Base-by-base conservation (phyloP, 345 rosid species). In the Eucalyptus sp. region DNA sequence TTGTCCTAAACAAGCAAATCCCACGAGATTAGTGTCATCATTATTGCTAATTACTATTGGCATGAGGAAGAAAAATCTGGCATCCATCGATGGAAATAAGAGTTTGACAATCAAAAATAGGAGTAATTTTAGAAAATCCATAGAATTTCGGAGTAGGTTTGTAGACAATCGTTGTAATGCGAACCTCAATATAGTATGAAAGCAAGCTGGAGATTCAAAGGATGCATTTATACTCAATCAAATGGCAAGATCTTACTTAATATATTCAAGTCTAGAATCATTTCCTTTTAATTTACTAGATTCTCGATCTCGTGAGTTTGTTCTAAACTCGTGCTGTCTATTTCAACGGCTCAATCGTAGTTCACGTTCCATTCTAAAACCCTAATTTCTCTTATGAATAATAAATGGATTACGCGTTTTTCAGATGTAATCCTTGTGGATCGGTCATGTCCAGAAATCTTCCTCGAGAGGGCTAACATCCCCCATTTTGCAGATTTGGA, bases 361-460 rank as follows among this genome's bases (percentile, higher is more conserved):
- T 20, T 52, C 25, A 33, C 2, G 33, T 33, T 33, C 13, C 24
- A 68, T 76, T 41, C 14, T 37, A 37, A 68, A 68, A 20, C 14
- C 14, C 83, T 76, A 76, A 76, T 76, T 37, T 22, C 7, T 37
- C 46, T 18, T 18, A 37, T 71, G 14, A 71, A 71, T 17, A 71
- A 10, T 17, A 18, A 0, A 33, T 17, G 13, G 7, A 71, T 3
- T 71, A 15, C 1, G 7, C 4, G 2, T 6, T 71, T 37, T 18
- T 37, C 27, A 37, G 20, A 10, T 16, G 4, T 31, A 66, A 66
- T 1, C 22, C 18, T 66, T 16, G 41, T 7, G 1, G 7, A 18
- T 68, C 1, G 1, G 4, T 8, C 22, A 8, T 16, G 11, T 18
- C 0, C 2, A 7, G 5, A 76, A 71, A 76, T 76, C 48, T 37